These are phyloP conservation scores for Pichia nakasei DNA, from an alignment of 805 yeast species.

Conservation along the genomic window DNA sequence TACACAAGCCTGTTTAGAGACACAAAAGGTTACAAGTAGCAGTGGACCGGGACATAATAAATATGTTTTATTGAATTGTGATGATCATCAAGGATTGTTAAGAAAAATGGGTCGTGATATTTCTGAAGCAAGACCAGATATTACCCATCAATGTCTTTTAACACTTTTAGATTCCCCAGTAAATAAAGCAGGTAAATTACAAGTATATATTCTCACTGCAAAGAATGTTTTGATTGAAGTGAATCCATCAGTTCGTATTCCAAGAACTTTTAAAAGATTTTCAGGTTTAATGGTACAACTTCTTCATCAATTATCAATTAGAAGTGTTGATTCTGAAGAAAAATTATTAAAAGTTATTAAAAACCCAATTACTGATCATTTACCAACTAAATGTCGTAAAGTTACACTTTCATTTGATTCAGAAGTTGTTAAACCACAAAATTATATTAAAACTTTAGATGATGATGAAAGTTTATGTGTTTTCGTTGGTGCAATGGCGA, in stretches of 20 bases:
- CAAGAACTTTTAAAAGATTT: slow-evolving; percentile 95
- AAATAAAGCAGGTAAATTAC: slow-evolving; percentile 93
- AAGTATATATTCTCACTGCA: slow-evolving; percentile 93
- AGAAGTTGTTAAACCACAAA: slow-evolving; percentile 78
- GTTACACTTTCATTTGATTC: slow-evolving; percentile 91
- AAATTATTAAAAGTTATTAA: slow-evolving; percentile 88
- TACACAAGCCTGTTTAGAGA: slow-evolving; percentile 91
- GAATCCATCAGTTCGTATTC: slow-evolving; percentile 93
- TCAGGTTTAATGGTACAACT: slow-evolving; percentile 97
- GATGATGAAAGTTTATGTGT: slow-evolving; percentile 93
- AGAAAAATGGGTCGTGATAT: slow-evolving; percentile 96
- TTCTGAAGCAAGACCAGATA: slow-evolving; percentile 98
- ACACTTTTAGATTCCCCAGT: slow-evolving; percentile 95
- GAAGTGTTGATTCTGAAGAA: slow-evolving; percentile 93
- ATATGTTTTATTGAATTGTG: slow-evolving; percentile 90
- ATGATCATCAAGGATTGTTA: slow-evolving; percentile 93
- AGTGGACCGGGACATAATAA: slow-evolving; percentile 80
- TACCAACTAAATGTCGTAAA: slow-evolving; percentile 93
- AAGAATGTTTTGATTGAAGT: slow-evolving; percentile 92
- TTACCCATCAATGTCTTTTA: slow-evolving; percentile 93
- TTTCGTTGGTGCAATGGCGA: slow-evolving; percentile 98
- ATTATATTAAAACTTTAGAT: slow-evolving; percentile 70
- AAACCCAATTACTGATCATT: slow-evolving; percentile 93
- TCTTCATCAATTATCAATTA: slow-evolving; percentile 82
- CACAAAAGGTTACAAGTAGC: slow-evolving; percentile 73